Base-by-base conservation (phyloP, 257 asterid genomes). In the Nicotiana tabacum region DNA sequence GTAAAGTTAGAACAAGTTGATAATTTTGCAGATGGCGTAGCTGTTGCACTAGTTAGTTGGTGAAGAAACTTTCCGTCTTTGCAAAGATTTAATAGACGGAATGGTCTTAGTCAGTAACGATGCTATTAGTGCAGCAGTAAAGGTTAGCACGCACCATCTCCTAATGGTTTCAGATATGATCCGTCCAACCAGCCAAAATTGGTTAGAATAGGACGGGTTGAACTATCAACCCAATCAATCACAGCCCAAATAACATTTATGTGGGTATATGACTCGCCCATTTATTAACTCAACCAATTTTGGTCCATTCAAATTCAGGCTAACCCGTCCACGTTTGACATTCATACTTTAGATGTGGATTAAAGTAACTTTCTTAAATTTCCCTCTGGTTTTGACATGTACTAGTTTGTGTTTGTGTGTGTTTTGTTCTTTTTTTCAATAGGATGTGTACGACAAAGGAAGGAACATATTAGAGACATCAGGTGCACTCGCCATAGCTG, bases 11-110 rank as follows among this genome's bases (percentile, higher is more conserved):
- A 89, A 82, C 96, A 95, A 66, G 97, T 90, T 16, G 99, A 94
- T 82, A 95, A 96, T 83, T 95, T 92, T 87, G 99, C 97, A n/a
- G 99, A 95, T 87, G 99, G 99, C 55, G 99, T 95, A 17, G 99
- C 99, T 37, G 98, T 95, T 56, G 93, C 90, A 84, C 95, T 86
- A 29, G 97, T 95, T 37, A 29, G 97, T 95, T 37, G 99, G 99
- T 35, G 94, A 90, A 84, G 96, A 91, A 83, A 92, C 93, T 76
- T 95, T 88, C 68, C 91, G 90, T n/a, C 83, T 94, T 37, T 92
- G 98, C 85, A 87, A 83, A 82, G 93, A 95, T 78, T 88, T 95
- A 83, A 57, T 95, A 43, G 99, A 95, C 68, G 98, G 98, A 46
- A 89, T 94, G 56, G 97, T 94, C 86, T 91, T 94, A 82, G 97